Percentiles rank a stretch among this genome's conserved stretches.
Evolutionary conservation across 23 red algal species (phyloP).

Genomic region (Gracilariopsis chorda): DNA sequence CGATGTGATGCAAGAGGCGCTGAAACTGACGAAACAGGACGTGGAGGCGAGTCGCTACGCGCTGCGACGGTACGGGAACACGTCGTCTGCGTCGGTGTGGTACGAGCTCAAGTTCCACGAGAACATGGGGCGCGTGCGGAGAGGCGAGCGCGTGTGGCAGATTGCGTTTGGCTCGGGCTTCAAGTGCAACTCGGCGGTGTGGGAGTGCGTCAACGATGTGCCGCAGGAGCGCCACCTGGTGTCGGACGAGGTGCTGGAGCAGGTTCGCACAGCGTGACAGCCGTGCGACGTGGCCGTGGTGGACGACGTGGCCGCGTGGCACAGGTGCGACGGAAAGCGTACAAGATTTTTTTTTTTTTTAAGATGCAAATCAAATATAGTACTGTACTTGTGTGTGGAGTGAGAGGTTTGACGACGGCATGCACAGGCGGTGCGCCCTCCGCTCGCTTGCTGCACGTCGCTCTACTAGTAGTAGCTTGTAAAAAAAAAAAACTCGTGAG

Average conservation of each 20-base stretch:
- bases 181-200: conserved; percentile 98
- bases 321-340: too few relatives aligned
- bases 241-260: not conserved
- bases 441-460: too few relatives aligned
- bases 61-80: conserved; percentile 89
- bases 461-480: too few relatives aligned
- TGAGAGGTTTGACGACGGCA: too few relatives aligned
- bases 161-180: conserved; percentile 98
- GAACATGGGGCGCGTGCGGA: conserved; percentile 69
- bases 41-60: conserved; percentile 82
- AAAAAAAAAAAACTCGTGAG: too few relatives aligned
- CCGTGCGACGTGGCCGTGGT: too few relatives aligned
- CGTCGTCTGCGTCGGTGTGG: conserved; percentile 95
- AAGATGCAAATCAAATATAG: too few relatives aligned
- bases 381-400: too few relatives aligned
- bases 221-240: not conserved
- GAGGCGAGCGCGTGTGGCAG: conserved; percentile 89
- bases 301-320: too few relatives aligned
- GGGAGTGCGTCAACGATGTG: conserved; percentile 75
- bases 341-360: too few relatives aligned
- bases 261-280: not conserved
- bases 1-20: conserved; percentile 87
- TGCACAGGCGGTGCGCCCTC: too few relatives aligned
- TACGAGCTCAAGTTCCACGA: conserved; percentile 97
- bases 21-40: conserved; percentile 81